Base-by-base conservation (phyloP, 2,329 filamentous ascomycete genomes). In the Rhynchosporium graminicola region DNA sequence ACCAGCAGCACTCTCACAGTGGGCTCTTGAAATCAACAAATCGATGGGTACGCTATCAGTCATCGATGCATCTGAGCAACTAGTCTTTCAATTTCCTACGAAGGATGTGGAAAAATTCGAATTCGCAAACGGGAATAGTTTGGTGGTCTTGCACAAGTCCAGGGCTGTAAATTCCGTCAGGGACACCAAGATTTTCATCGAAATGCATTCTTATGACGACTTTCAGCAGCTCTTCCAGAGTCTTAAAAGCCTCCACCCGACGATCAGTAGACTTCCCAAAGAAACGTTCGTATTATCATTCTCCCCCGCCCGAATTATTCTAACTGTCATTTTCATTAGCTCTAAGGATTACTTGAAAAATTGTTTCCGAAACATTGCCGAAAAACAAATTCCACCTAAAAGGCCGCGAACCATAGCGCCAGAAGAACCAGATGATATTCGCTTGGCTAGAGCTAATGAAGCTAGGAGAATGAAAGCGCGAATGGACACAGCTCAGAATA, bases 291-390 rank as follows among this genome's bases (percentile, higher is more conserved):
- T 54, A 54, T 42, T 28, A 10, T 26, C 12, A 15, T 15, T 13
- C 26, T 15, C 13, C 40, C 40, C 26, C 13, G 5, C 20, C 4
- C 20, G 2, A n/a, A 12, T 3, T 13, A 31, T 10, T 36, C n/a
- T 43, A 57, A 52, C 29, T 10, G 3, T 4, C n/a, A 15, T n/a
- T 13, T 43, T 15, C 13, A 9, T 46, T n/a, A 6, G 12, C 15
- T n/a, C 15, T 31, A 62, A 50, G 2, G 59, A 55, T 31, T 55
- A 62, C 15, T 20, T 67, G 5, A 55, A 62, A 3, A 67, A 33
- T 43, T 47, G 55, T 3, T 65, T 66, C 45, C 1, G 12, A 8
- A 33, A 52, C 29, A 7, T 60, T 3, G 40, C n/a, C 8, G 29
- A 38, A 15, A 58, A 40, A 12, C 0, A 29, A 28, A 6, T 29